Base-by-base conservation (phyloP, 139 green algal species). In the Spirogloea muscicola region DNA sequence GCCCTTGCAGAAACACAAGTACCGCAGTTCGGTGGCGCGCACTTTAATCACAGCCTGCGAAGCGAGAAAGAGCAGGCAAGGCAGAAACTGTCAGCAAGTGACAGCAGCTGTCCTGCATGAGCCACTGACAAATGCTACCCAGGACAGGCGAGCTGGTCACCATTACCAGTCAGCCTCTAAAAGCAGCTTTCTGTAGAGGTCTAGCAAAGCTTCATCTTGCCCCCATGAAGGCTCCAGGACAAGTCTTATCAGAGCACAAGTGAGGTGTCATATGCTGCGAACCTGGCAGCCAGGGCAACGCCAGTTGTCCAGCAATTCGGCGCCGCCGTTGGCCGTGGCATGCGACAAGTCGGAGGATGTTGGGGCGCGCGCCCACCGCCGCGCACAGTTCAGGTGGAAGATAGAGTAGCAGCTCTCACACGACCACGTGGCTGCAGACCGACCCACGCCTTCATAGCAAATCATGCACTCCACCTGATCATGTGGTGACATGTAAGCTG, bases 381-480 rank as follows among this genome's bases (percentile, higher is more conserved):
- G 9, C 27, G 48, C 36, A 48, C 74, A 81, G 51, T 65, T 39
- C 6, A 81, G 74, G 63, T 81, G 74, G 39, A 75, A 75, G 1
- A 81, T 65, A 27, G 13, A 13, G 40, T 70, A 81, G 62, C 74
- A 81, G 63, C 74, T 78, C 52, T 37, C n/a, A 57, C 74, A 81
- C 5, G 43, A 79, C 74, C 74, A 81, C 7, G 48, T 39, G 42
- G 72, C 33, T 6, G 37, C 49, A 4, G 43, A 18, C 5, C 72
- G 63, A 7, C 48, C 34, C 38, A 80, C 72, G 1, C n/a, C 18
- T 2, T 80, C 72, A 13, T 31, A 61, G 61, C 72, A 80, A 25
- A 80, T 78, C 62, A 78, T 67, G 13, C 72, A 80, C 72, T 80
- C 72, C 16, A 80, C 37, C 62, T 69, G 38, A 5, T n/a, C n/a